Evolutionary conservation across 2,329 filamentous ascomycete genomes (phyloP).

Genomic region (Ophiosphaerella herpotricha): DNA sequence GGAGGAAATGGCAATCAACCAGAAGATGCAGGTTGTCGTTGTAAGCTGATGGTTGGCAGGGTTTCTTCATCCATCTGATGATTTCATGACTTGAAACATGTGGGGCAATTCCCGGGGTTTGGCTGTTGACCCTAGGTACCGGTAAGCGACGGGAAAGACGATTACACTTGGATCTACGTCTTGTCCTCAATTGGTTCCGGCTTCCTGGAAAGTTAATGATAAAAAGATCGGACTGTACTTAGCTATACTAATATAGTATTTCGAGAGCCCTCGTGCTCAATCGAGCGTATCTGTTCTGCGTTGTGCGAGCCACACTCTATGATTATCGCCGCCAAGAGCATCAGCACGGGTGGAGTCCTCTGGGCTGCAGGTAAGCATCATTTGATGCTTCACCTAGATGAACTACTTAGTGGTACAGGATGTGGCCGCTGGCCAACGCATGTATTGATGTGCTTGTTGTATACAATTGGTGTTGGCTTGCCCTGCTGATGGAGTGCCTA

Average conservation of each 20-base stretch:
- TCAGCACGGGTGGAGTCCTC: no score
- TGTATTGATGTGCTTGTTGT: neutral
- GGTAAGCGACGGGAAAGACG: no score
- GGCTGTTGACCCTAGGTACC: no score
- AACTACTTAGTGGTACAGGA: no score
- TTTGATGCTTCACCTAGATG: neutral
- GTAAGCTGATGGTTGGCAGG: slow-evolving; percentile 7
- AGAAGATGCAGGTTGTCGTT: slow-evolving; percentile 1
- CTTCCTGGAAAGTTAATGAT: slow-evolving; percentile 1
- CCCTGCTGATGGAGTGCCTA: no score
- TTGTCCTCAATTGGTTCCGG: slow-evolving; percentile 1
- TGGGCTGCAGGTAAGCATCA: slow-evolving; percentile 18
- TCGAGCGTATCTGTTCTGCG: no score
- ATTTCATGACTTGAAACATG: neutral
- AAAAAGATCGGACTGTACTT: slow-evolving; percentile 1
- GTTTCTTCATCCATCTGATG: neutral
- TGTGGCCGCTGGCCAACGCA: no score
- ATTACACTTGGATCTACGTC: slow-evolving; percentile 15
- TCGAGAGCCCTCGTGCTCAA: neutral
- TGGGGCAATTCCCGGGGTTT: neutral
- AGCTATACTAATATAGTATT: neutral
- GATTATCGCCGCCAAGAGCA: no score
- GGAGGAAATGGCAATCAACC: neutral
- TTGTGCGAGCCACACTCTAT: no score
- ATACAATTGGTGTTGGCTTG: no score